Evolutionary conservation across 2,329 filamentous ascomycete species (phyloP), one percentile per base, ranked within the genome.

Genomic region (Pleoardoris graminearum): DNA sequence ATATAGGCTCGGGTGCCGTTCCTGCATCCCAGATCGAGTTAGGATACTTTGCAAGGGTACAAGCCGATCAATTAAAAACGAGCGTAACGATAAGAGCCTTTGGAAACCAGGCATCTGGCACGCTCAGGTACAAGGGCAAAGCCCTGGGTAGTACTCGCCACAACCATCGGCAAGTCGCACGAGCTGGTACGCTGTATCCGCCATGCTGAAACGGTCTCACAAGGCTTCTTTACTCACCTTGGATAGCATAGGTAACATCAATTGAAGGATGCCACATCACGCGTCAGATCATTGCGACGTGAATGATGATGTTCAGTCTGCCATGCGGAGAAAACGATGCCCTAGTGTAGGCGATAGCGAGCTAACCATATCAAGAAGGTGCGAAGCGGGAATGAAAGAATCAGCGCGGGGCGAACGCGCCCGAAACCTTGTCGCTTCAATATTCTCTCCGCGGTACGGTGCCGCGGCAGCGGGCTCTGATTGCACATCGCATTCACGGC

Each of bases 21-120:
- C 14, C 46, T 25, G 50, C 38, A 32, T 44, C 32, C 38, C 25
- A 12, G 42, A 5, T 30, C 12, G 25, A 27, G 6, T 32, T 23
- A 29, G 44, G 29, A 32, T 44, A 25, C 11, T 41, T 19, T 47
- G 35, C 52, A 17, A 43, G 42, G 47, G 39, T 54, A 22, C 14
- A 32, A 17, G 27, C 41, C 36, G 27, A 49, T 49, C 21, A 21
- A 23, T 23, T 41, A 32, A n/a, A 21, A 25, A 33, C 29, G 22
- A 16, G 37, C 37, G 25, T 37, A 32, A 39, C 23, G 50, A 52
- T 48, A 48, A 52, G 43, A 46, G 16, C 16, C 39, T 6, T 27
- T 27, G 5, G 10, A 27, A 10, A 27, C 6, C 43, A 23, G 27
- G 27, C 7, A 7, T 29, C 7, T 47, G 43, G 43, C 4, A 22